Evolutionary conservation across 2,329 filamentous ascomycete genomes (phyloP).

Genomic region (Mycosphaerella arachidis): DNA sequence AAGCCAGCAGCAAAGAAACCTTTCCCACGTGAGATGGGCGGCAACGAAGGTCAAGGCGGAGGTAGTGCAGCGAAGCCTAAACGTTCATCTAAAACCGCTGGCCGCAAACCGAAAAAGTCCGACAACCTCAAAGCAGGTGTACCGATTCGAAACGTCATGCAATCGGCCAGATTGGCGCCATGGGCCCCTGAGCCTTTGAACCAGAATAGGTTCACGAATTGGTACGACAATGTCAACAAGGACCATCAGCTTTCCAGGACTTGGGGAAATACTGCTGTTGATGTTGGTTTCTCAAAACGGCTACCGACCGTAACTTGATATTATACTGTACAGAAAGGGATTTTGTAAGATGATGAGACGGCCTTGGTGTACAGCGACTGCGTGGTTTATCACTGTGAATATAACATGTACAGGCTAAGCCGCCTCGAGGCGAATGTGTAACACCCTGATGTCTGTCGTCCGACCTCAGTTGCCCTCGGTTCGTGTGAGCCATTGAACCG

Average conservation of each 20-base stretch:
- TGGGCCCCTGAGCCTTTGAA: neutral
- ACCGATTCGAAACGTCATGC: neutral
- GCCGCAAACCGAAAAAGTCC: neutral
- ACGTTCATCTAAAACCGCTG: conserved; percentile 4
- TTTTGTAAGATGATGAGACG: neutral
- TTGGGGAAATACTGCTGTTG: conserved; percentile 8
- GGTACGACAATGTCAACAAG: conserved; percentile 1
- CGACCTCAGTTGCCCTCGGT: neutral
- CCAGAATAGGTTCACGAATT: neutral
- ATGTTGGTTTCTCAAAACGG: conserved; percentile 2
- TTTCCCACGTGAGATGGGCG: conserved; percentile 6
- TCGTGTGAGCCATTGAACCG: neutral
- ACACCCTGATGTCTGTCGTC: no score
- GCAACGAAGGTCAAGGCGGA: conserved; percentile 1
- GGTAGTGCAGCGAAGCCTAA: conserved; percentile 2
- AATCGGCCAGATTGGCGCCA: neutral
- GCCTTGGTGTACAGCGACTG: neutral
- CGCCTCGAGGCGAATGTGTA: neutral
- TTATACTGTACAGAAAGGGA: neutral
- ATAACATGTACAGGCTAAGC: neutral
- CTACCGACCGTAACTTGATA: neutral
- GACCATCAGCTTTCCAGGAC: conserved; percentile 1
- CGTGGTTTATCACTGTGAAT: neutral
- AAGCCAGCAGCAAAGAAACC: conserved; percentile 4
- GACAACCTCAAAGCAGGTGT: neutral